A percentile compares a stretch with the other conserved stretches of the same genome.
phyloP scores from a whole-genome alignment of 2,329 filamentous ascomycete genomes.

The Fusarium humuli region DNA sequence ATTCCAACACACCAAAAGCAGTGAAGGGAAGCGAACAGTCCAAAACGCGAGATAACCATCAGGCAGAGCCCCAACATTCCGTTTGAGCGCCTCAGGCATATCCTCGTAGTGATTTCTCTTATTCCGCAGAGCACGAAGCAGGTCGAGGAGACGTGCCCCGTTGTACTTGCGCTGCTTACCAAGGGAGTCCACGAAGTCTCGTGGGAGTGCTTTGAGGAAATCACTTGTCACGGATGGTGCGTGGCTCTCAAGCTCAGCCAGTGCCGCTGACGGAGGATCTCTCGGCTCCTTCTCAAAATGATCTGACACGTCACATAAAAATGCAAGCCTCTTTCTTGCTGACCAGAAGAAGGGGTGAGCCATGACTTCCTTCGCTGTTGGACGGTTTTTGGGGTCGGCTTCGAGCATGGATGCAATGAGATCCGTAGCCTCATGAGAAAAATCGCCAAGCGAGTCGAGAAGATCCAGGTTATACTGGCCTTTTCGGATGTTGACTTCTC shows the following conservation, averaged over 20 bases:
- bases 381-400: constrained; percentile 67
- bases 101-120: constrained; percentile 99
- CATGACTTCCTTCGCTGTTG: constrained; percentile 82
- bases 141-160: constrained; percentile 82
- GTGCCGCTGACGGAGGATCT: constrained; percentile 78
- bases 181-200: constrained; percentile 86
- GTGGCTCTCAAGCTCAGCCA: constrained; percentile 69
- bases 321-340: constrained; percentile 86
- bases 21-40: constrained; percentile 80
- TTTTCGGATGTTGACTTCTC: constrained; percentile 97
- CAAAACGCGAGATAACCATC: constrained; percentile 88
- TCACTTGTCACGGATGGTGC: constrained; percentile 71
- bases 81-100: constrained; percentile 83
- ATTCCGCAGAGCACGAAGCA: constrained; percentile 89
- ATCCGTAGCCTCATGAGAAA: constrained; percentile 87
- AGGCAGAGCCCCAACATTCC: constrained; percentile 76
- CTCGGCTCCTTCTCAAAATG: constrained; percentile 94
- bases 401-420: constrained; percentile 84
- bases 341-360: constrained; percentile 98
- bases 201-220: constrained; percentile 81
- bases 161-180: constrained; percentile 97
- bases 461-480: constrained; percentile 79
- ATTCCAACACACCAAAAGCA: constrained; percentile 83
- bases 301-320: constrained; percentile 96
- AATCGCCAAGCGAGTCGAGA: constrained; percentile 82